Percentiles rank a stretch among this genome's conserved stretches.
Conservation (phyloP, 2,329 filamentous ascomycete species). For the Sporothrix globosa region DNA sequence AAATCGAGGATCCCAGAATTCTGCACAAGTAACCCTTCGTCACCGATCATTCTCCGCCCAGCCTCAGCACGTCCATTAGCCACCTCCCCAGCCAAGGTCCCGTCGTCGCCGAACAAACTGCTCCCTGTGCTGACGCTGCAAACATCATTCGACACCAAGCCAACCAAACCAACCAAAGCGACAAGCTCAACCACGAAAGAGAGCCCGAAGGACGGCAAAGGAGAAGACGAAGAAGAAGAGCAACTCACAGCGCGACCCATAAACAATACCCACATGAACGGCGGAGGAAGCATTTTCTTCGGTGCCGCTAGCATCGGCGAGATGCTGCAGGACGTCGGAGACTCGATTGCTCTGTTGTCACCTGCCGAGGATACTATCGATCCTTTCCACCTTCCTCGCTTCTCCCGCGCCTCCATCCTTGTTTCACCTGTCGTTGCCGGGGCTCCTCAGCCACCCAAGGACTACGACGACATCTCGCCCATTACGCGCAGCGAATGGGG, state of each 20-base stretch:
- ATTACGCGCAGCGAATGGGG: slow-evolving; percentile 66
- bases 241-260: slow-evolving; percentile 47
- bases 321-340: slow-evolving; percentile 42
- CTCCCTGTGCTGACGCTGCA: slow-evolving; percentile 38
- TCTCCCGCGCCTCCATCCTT: slow-evolving; percentile 1
- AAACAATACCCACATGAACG: slow-evolving; percentile 38
- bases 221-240: slow-evolving; percentile 37
- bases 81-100: slow-evolving; percentile 35
- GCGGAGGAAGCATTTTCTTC: slow-evolving; percentile 29
- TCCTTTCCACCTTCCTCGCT: slow-evolving; percentile 18
- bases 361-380: neutral
- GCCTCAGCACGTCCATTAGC: slow-evolving; percentile 29
- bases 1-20: neutral
- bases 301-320: slow-evolving; percentile 50
- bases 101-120: slow-evolving; percentile 37
- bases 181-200: neutral
- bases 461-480: slow-evolving; percentile 64
- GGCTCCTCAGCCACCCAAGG: slow-evolving; percentile 58
- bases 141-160: slow-evolving; percentile 46
- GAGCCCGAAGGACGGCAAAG: slow-evolving; percentile 17
- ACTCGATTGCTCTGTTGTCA: neutral
- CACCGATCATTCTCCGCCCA: slow-evolving; percentile 7
- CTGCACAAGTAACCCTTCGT: neutral
- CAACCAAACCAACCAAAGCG: neutral
- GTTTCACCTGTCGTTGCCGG: slow-evolving; percentile 19